Conservation (phyloP, 169 alveolate genomes). For the Babesia microti region DNA sequence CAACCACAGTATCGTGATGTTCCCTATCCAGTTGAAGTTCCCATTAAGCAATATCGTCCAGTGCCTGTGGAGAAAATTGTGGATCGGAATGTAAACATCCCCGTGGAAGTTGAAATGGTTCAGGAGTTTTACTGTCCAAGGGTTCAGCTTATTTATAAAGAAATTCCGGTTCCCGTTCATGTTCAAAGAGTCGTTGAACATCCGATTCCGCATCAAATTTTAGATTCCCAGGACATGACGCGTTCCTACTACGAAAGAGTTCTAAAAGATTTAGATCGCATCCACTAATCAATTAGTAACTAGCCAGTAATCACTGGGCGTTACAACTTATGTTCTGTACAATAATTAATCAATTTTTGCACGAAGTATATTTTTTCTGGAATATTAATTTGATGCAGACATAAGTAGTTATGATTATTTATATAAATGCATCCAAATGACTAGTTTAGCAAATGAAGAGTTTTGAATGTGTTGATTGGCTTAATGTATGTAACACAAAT, state of each 20-base stretch:
- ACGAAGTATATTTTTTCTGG: not conserved
- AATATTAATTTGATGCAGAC: not conserved
- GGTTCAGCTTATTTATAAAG: conserved; percentile 74
- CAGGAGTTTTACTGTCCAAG: conserved; percentile 79
- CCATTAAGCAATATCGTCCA: conserved; percentile 78
- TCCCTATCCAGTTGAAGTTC: conserved; percentile 86
- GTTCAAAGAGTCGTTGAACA: conserved; percentile 80
- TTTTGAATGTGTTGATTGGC: not conserved
- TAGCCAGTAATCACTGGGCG: too few relatives aligned
- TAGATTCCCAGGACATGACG: conserved; percentile 14
- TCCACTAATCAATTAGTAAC: conserved; percentile 12
- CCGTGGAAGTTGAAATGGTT: conserved; percentile 79
- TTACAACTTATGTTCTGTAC: too few relatives aligned
- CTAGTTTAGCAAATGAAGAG: not conserved
- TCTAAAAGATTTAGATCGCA: conserved; percentile 12
- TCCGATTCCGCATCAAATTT: conserved; percentile 65
- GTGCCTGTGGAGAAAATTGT: conserved; percentile 77
- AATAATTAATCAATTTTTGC: not conserved
- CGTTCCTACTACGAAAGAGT: conserved; percentile 27
- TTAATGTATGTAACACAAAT: not conserved
- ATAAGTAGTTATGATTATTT: not conserved
- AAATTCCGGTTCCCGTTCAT: conserved; percentile 82
- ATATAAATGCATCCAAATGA: not conserved
- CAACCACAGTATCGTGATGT: conserved; percentile 81
- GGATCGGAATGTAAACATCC: conserved; percentile 81